These are phyloP conservation scores for Hypomyces rosellus DNA, from an alignment of 2,329 filamentous ascomycete species.

Conservation along the genomic window DNA sequence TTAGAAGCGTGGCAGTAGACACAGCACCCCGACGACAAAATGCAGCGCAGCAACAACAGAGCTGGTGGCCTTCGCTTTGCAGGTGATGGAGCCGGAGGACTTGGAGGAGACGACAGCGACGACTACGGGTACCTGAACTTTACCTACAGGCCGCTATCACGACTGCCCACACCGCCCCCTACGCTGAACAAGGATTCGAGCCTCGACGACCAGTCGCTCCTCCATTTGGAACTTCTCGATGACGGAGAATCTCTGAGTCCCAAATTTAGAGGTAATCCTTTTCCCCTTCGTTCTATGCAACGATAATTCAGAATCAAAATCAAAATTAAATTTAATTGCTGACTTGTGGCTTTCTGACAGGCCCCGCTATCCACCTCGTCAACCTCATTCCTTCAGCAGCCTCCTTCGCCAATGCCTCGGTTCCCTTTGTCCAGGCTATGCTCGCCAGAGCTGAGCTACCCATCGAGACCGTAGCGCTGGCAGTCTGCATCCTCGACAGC, in stretches of 20 bases:
- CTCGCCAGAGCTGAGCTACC: conserved; percentile 52
- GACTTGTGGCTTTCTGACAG: conserved; percentile 29
- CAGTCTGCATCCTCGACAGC: conserved; percentile 61
- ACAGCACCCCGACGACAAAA: conserved; percentile 1
- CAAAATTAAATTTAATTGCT: background rate
- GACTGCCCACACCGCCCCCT: conserved; percentile 59
- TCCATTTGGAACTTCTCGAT: conserved; percentile 28
- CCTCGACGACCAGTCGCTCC: conserved; percentile 34
- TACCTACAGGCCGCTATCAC: conserved; percentile 61
- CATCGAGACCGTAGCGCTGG: conserved; percentile 56
- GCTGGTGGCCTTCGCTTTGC: conserved; percentile 7
- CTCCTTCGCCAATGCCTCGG: conserved; percentile 52
- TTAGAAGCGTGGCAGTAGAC: conserved; percentile 2
- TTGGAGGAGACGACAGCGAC: conserved; percentile 5
- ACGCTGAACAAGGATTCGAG: conserved; percentile 42
- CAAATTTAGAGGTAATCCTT: conserved; percentile 29
- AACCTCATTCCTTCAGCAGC: conserved; percentile 60
- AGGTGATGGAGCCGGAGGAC: too few relatives aligned
- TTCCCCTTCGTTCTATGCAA: background rate
- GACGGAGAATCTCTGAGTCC: conserved; percentile 39
- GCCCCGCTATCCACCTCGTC: conserved; percentile 59
- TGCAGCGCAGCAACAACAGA: conserved; percentile 9
- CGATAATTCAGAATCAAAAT: too few relatives aligned
- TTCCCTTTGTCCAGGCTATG: conserved; percentile 54
- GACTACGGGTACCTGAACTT: conserved; percentile 43